Evolutionary conservation across 352 stramenopile species (phyloP).

Genomic region (Aphanomyces invadans): DNA sequence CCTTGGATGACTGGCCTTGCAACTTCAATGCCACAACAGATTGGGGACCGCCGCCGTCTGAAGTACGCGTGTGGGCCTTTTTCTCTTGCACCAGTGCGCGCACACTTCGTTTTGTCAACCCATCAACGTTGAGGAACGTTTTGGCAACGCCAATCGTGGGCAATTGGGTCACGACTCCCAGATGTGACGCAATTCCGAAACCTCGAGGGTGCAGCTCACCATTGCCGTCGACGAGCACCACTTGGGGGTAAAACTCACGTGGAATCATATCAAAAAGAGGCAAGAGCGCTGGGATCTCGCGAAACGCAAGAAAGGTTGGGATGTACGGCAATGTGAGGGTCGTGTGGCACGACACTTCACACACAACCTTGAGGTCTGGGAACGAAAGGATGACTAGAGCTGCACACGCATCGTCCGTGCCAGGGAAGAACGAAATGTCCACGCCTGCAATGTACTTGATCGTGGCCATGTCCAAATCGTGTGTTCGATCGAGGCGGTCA

Average conservation of each 20-base stretch:
- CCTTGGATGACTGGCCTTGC: slow-evolving; percentile 48
- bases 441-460: slow-evolving; percentile 56
- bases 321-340: slow-evolving; percentile 75
- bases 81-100: slow-evolving; percentile 44
- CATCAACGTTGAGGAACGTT: slow-evolving; percentile 85
- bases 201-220: slow-evolving; percentile 79
- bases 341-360: slow-evolving; percentile 80
- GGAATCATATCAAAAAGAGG: slow-evolving; percentile 42
- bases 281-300: slow-evolving; percentile 59
- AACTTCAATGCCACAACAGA: slow-evolving; percentile 33
- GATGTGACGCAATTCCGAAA: slow-evolving; percentile 89
- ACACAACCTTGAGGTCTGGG: slow-evolving; percentile 51
- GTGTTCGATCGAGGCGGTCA: background rate
- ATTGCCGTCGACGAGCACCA: slow-evolving; percentile 91
- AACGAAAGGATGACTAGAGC: slow-evolving; percentile 73
- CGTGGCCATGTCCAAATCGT: slow-evolving; percentile 6
- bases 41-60: slow-evolving; percentile 16
- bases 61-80: slow-evolving; percentile 26
- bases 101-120: slow-evolving; percentile 64
- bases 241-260: slow-evolving; percentile 60
- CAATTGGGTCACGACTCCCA: slow-evolving; percentile 85
- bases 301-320: slow-evolving; percentile 70
- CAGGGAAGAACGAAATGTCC: slow-evolving; percentile 80
- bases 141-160: slow-evolving; percentile 88
- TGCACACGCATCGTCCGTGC: slow-evolving; percentile 66